These are phyloP conservation scores for Rubroboletus satanas DNA, from an alignment of 768 basidiomycete species.

Conservation along the genomic window DNA sequence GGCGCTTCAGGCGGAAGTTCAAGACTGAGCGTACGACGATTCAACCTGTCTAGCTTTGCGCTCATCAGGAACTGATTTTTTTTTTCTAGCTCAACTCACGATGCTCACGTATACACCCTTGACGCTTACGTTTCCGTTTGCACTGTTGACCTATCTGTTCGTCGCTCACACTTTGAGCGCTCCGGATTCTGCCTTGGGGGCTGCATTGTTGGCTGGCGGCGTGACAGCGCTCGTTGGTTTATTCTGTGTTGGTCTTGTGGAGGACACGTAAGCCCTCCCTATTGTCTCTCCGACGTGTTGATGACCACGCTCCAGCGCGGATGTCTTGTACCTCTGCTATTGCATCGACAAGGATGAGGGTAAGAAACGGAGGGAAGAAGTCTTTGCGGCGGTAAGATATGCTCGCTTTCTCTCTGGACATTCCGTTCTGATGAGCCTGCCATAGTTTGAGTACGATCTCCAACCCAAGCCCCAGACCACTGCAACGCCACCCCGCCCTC, in stretches of 20 bases:
- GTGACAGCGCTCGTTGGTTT: constrained; percentile 78
- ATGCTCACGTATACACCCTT: constrained; percentile 70
- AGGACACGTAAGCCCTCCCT: constrained; percentile 55
- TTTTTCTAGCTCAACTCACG: constrained; percentile 52
- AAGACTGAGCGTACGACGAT: constrained; percentile 53
- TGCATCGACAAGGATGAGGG: constrained; percentile 59
- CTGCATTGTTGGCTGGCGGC: constrained; percentile 71
- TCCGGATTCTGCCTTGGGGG: constrained; percentile 69
- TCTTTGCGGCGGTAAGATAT: constrained; percentile 50
- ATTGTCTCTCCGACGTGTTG: background rate
- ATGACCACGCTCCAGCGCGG: constrained; percentile 40
- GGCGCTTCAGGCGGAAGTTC: constrained; percentile 44
- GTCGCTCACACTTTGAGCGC: constrained; percentile 76
- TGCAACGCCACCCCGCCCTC: constrained; percentile 15
- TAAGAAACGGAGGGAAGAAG: constrained; percentile 47
- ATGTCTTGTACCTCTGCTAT: constrained; percentile 64
- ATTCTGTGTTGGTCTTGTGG: constrained; percentile 79
- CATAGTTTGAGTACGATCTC: constrained; percentile 41
- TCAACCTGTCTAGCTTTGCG: background rate
- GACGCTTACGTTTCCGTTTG: constrained; percentile 77
- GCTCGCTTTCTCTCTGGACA: background rate
- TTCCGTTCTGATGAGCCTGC: constrained; percentile 2
- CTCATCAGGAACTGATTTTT: background rate
- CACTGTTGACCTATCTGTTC: constrained; percentile 79
- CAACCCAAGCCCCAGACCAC: constrained; percentile 14